phyloP scores from a whole-genome alignment of 352 stramenopile genomes.

The Phytophthora pini region DNA sequence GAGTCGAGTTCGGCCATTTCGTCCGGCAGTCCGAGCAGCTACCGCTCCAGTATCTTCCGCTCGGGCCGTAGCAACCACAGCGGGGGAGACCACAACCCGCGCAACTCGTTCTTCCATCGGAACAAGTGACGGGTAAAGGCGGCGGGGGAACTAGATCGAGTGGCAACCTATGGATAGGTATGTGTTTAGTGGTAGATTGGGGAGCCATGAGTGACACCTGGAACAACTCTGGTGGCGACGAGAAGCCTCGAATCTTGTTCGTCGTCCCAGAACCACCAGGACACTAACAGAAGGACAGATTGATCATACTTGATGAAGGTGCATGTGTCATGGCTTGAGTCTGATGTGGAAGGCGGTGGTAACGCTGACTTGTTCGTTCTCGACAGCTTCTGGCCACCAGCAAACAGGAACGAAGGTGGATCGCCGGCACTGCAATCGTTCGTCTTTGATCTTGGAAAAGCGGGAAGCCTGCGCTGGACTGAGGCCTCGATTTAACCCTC shows the following conservation, averaged over 20 bases:
- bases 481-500: background rate
- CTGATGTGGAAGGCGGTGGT: constrained; percentile 2
- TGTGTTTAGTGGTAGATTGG: constrained; percentile 43
- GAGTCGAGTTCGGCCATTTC: constrained; percentile 50
- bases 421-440: constrained; percentile 5
- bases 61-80: constrained; percentile 50
- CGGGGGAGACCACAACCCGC: constrained; percentile 35
- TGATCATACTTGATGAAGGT: constrained; percentile 20
- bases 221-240: constrained; percentile 22
- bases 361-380: constrained; percentile 12
- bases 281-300: constrained; percentile 32
- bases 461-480: constrained; percentile 10
- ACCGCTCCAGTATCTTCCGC: constrained; percentile 61
- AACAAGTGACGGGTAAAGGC: constrained; percentile 49
- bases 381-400: constrained; percentile 1
- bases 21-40: constrained; percentile 46
- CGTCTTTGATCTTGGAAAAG: constrained; percentile 7
- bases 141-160: constrained; percentile 27
- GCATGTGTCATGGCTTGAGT: background rate
- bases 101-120: constrained; percentile 71
- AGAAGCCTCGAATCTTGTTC: constrained; percentile 24
- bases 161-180: constrained; percentile 23
- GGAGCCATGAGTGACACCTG: constrained; percentile 23
- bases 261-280: constrained; percentile 22
- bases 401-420: constrained; percentile 9